A percentile compares a stretch with the other conserved stretches of the same genome.
Conservation (phyloP, 192 early-diverging fungal genomes). For the Funneliformis geosporum region DNA sequence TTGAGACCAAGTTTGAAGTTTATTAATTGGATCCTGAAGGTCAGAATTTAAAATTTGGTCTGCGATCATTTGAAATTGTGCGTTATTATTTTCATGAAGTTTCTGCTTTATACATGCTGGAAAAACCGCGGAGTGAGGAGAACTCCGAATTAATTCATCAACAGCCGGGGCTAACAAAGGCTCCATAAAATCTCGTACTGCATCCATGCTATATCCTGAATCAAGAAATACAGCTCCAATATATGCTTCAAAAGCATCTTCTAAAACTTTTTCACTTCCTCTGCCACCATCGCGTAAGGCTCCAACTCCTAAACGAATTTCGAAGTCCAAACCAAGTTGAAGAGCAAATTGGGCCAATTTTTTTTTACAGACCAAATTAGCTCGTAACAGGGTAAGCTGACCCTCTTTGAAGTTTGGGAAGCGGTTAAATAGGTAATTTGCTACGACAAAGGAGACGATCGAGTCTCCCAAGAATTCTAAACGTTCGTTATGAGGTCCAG, state of each 20-base stretch:
- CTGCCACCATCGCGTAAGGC: constrained; percentile 30
- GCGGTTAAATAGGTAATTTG: constrained; percentile 21
- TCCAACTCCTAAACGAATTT: constrained; percentile 23
- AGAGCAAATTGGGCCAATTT: constrained; percentile 24
- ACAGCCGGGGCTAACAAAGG: constrained; percentile 28
- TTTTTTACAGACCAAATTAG: constrained; percentile 34
- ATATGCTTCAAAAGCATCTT: constrained; percentile 35
- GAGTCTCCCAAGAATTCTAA: constrained; percentile 35
- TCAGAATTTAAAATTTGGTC: constrained; percentile 10
- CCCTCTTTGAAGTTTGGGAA: constrained; percentile 31
- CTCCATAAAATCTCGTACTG: constrained; percentile 31
- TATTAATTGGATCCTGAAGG: constrained; percentile 35
- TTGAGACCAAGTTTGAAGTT: constrained; percentile 37
- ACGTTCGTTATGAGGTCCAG: constrained; percentile 33
- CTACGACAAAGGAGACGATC: constrained; percentile 34
- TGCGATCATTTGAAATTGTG: not conserved
- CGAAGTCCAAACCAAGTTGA: constrained; percentile 22
- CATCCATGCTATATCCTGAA: constrained; percentile 26
- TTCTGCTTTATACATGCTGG: not conserved
- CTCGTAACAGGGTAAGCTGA: constrained; percentile 28
- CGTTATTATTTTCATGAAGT: not conserved
- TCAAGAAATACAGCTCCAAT: constrained; percentile 33
- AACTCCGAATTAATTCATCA: constrained; percentile 22
- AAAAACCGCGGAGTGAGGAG: not conserved
- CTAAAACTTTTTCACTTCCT: constrained; percentile 32